These are phyloP conservation scores for Castanospermum australe DNA, from an alignment of 306 rosid genomes.

Conservation along the genomic window DNA sequence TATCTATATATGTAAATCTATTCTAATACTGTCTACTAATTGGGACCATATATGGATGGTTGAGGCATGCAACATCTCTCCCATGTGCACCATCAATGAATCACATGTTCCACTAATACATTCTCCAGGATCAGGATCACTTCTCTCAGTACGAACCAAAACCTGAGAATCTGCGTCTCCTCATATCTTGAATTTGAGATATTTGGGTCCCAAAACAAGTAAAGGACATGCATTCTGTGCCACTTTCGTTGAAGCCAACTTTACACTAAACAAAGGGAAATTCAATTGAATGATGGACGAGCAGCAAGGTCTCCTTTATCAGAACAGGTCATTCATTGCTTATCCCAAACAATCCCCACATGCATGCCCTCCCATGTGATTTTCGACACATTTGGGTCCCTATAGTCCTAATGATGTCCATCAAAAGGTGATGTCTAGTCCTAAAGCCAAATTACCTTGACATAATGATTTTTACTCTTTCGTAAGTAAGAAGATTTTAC, in stretches of 20 bases:
- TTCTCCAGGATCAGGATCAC: background rate
- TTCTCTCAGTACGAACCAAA: background rate
- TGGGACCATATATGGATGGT: conserved; percentile 5
- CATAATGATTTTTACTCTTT: background rate
- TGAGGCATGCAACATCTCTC: conserved; percentile 1
- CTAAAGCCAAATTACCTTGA: background rate
- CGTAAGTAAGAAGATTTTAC: background rate
- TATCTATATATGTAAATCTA: no score
- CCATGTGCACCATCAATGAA: conserved; percentile 25
- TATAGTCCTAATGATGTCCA: conserved; percentile 23
- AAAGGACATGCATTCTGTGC: background rate
- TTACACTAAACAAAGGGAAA: conserved; percentile 8
- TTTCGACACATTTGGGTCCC: conserved; percentile 27
- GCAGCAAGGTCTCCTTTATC: conserved; percentile 22
- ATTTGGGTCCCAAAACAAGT: conserved; percentile 34
- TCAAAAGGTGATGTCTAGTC: background rate
- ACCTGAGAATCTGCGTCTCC: conserved; percentile 17
- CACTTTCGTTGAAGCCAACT: conserved; percentile 34
- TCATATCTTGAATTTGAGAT: conserved; percentile 1
- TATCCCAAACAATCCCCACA: conserved; percentile 37
- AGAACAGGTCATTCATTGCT: conserved; percentile 22
- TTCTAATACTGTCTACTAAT: background rate
- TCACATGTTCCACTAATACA: conserved; percentile 25
- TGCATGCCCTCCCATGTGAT: conserved; percentile 40
- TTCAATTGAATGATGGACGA: conserved; percentile 29